A percentile compares a stretch with the other conserved stretches of the same genome.
Evolutionary conservation across 192 early-diverging fungal genomes (phyloP).

Genomic region (Umbelopsis sp.): DNA sequence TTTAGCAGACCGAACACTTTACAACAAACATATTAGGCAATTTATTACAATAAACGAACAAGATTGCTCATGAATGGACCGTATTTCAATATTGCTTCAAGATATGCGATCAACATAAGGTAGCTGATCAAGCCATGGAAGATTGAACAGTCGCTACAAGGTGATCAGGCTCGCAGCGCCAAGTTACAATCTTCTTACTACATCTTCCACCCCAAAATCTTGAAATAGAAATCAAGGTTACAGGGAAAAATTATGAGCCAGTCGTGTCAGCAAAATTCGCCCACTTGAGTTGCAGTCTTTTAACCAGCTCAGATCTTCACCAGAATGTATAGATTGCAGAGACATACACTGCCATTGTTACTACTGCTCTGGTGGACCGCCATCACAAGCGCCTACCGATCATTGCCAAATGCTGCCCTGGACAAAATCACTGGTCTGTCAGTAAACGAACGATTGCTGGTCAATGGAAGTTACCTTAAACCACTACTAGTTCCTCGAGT

Average conservation of each 20-base stretch:
- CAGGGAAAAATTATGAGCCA: too few relatives aligned
- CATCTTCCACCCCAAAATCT: too few relatives aligned
- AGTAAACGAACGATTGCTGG: slow-evolving; percentile 24
- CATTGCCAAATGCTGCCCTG: slow-evolving; percentile 10
- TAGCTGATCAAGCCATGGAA: too few relatives aligned
- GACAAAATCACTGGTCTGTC: slow-evolving; percentile 18
- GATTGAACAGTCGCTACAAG: too few relatives aligned
- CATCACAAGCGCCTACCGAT: not conserved
- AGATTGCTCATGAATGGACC: not conserved
- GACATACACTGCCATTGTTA: not conserved
- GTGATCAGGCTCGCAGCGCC: too few relatives aligned
- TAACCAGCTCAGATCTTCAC: too few relatives aligned
- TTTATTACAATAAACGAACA: not conserved
- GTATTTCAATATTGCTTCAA: not conserved
- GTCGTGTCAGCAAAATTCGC: too few relatives aligned
- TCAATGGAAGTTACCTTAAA: slow-evolving; percentile 58
- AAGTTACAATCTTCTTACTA: too few relatives aligned
- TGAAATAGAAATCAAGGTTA: too few relatives aligned
- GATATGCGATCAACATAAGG: too few relatives aligned
- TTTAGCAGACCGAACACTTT: not conserved
- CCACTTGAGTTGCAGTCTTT: too few relatives aligned
- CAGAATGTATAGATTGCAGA: not conserved
- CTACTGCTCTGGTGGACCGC: not conserved
- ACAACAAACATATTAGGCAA: not conserved
- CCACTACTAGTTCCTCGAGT: slow-evolving; percentile 82